phyloP scores from a whole-genome alignment of 2,329 filamentous ascomycete species.

The Botrytis tulipae region DNA sequence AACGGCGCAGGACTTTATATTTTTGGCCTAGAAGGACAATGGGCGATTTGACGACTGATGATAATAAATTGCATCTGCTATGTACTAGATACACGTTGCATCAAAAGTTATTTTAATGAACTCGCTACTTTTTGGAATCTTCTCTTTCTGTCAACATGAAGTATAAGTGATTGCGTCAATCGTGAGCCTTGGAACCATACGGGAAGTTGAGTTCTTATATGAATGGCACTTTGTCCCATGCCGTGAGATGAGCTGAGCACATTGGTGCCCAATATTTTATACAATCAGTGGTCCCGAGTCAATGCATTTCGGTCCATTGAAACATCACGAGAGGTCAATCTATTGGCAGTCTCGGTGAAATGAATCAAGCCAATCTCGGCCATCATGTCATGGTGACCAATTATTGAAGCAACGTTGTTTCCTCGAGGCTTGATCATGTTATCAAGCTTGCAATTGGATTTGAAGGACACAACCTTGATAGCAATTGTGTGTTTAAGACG shows the following conservation, averaged over 20 bases:
- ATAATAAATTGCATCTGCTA: neutral
- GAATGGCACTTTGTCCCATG: neutral
- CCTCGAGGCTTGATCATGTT: neutral
- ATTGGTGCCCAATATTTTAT: constrained; percentile 12
- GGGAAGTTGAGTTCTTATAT: neutral
- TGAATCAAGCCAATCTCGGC: constrained; percentile 13
- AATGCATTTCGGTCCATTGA: constrained; percentile 13
- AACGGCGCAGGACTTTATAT: neutral
- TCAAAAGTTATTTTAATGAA: neutral
- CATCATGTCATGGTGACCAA: constrained; percentile 1
- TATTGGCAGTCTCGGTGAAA: constrained; percentile 5
- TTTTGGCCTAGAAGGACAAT: neutral
- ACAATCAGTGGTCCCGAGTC: neutral
- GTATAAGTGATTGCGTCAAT: neutral
- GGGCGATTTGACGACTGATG: constrained; percentile 3
- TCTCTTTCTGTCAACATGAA: neutral
- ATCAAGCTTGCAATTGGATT: neutral
- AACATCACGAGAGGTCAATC: neutral
- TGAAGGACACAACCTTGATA: neutral
- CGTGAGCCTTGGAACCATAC: neutral
- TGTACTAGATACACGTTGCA: neutral
- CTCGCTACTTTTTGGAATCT: neutral
- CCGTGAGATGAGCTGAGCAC: neutral
- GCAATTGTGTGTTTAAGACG: neutral
- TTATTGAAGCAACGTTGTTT: neutral